phyloP scores from a whole-genome alignment of 495 filamentous ascomycete species.

The Corynascus novoguineensis region DNA sequence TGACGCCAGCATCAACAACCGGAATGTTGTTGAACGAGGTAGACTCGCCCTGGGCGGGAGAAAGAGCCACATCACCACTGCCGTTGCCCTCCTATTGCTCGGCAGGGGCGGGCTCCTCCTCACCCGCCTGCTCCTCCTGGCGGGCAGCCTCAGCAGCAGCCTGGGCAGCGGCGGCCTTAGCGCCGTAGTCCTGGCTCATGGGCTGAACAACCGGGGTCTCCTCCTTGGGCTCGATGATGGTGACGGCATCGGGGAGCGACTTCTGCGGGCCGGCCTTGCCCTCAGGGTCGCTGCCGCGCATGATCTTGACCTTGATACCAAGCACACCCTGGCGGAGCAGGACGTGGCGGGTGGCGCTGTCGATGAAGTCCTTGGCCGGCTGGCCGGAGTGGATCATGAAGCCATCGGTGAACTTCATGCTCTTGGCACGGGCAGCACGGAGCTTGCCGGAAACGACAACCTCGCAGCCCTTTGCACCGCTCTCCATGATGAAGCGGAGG shows the following conservation, averaged over 20 bases:
- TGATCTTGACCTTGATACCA: conserved; percentile 99
- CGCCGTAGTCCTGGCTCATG: conserved; percentile 95
- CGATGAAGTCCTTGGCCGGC: conserved; percentile 99
- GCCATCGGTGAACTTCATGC: conserved; percentile 99
- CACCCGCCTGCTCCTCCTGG: conserved; percentile 59
- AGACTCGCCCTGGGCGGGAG: not conserved
- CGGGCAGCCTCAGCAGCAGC: conserved; percentile 56
- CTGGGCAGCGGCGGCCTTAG: conserved; percentile 86
- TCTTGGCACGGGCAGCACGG: conserved; percentile 96
- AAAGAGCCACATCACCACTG: conserved; percentile 13
- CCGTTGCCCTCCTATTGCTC: conserved; percentile 43
- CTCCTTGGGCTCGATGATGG: conserved; percentile 99
- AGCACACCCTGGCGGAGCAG: conserved; percentile 98
- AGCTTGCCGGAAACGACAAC: conserved; percentile 99
- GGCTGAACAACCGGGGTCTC: conserved; percentile 90
- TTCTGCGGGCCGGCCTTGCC: conserved; percentile 97
- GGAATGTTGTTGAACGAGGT: not conserved
- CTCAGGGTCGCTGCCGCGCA: conserved; percentile 98
- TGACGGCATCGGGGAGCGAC: conserved; percentile 94
- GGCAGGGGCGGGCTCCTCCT: conserved; percentile 44
- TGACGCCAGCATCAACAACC: not conserved
- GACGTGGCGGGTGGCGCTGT: conserved; percentile 95
- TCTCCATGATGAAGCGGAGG: conserved; percentile 99
- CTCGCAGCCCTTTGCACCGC: conserved; percentile 97
- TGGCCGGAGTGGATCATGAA: conserved; percentile 99